Evolutionary conservation across 805 yeast species (phyloP).

Genomic region (Ascoidea asiatica): DNA sequence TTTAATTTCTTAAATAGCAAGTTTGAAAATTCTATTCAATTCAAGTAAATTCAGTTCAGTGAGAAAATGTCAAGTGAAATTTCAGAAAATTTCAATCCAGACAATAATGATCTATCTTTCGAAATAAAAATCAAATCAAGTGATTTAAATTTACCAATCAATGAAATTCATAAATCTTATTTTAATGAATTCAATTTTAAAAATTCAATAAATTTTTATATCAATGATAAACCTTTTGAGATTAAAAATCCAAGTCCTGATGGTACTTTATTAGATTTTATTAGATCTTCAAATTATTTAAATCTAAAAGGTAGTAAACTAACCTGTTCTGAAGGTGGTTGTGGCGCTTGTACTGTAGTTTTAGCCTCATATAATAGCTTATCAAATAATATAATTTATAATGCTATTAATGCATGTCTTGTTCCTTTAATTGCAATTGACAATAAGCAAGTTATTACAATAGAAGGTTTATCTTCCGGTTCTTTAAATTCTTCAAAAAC

Average conservation of each 20-base stretch:
- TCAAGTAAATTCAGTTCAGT: too few relatives aligned
- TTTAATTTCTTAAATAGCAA: too few relatives aligned
- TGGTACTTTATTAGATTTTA: constrained; percentile 28
- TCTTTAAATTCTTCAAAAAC: too few relatives aligned
- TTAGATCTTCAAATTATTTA: constrained; percentile 18
- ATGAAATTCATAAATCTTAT: too few relatives aligned
- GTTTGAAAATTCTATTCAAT: too few relatives aligned
- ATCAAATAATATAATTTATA: constrained; percentile 17
- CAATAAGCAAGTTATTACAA: constrained; percentile 32
- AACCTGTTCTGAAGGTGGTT: constrained; percentile 38
- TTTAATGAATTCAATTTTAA: too few relatives aligned
- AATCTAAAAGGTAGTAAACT: constrained; percentile 31
- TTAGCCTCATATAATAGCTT: constrained; percentile 20
- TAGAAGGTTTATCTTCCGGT: constrained; percentile 38
- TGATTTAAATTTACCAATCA: too few relatives aligned
- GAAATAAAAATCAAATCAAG: too few relatives aligned
- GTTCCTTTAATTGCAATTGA: constrained; percentile 31
- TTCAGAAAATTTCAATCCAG: too few relatives aligned
- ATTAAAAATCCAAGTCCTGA: constrained; percentile 28
- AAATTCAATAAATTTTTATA: constrained; percentile 16
- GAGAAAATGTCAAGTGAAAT: too few relatives aligned
- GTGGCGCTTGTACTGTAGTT: constrained; percentile 36
- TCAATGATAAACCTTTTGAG: constrained; percentile 24
- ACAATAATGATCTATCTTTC: too few relatives aligned
- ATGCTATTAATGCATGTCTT: constrained; percentile 32